Percentiles rank a stretch among this genome's conserved stretches.
These are phyloP conservation scores for Alisma plantagoaquatica DNA, from an alignment of 106 monocot species.

Conservation along the genomic window DNA sequence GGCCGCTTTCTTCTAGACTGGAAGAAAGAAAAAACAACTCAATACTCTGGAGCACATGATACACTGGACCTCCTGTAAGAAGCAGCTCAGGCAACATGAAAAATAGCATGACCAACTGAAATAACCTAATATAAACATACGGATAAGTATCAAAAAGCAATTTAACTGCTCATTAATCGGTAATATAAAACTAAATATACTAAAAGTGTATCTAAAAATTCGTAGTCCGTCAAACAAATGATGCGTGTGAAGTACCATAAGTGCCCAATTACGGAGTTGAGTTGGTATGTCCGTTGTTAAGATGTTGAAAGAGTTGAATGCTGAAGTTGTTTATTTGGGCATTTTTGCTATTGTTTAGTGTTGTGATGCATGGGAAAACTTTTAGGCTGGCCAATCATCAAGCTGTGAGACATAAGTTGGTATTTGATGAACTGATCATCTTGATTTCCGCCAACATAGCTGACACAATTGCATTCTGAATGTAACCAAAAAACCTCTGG, in stretches of 20 bases:
- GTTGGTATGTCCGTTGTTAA: conserved; percentile 71
- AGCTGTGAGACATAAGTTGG: conserved; percentile 69
- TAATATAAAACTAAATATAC: too few species aligned
- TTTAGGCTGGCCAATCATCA: conserved; percentile 69
- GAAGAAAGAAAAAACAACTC: conserved; percentile 10
- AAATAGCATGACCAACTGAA: too few species aligned
- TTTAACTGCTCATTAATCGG: too few species aligned
- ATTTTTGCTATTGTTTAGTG: conserved; percentile 75
- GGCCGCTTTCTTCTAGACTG: conserved; percentile 76
- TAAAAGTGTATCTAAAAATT: too few species aligned
- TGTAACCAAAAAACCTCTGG: conserved; percentile 70
- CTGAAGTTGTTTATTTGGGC: conserved; percentile 83
- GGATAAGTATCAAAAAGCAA: too few species aligned
- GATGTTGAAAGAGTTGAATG: conserved; percentile 67
- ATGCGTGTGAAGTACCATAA: conserved; percentile 50
- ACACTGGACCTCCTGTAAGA: too few species aligned
- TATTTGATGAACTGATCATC: conserved; percentile 73
- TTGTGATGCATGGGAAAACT: conserved; percentile 63
- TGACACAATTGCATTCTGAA: conserved; percentile 78
- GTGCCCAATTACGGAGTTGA: conserved; percentile 49
- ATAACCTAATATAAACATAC: too few species aligned
- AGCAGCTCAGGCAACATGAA: too few species aligned
- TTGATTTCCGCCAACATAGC: conserved; percentile 80
- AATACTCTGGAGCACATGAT: too few species aligned
- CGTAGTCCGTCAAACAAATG: conserved; percentile 35